A percentile compares a stretch with the other conserved stretches of the same genome.
Evolutionary conservation across 371 early-diverging fungal genomes (phyloP).

Genomic region (Mortierella sp.): DNA sequence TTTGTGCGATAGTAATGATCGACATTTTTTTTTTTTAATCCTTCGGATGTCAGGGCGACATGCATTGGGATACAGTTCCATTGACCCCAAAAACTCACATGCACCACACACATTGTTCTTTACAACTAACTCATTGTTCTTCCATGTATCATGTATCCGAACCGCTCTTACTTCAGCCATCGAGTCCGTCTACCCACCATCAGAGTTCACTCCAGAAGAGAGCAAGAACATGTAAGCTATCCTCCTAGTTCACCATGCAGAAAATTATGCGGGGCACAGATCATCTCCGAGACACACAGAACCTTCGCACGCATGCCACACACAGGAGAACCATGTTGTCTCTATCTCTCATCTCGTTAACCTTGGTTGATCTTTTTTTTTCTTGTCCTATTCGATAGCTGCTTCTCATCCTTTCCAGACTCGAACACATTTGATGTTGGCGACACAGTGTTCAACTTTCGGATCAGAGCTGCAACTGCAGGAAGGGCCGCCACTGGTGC

Average conservation of each 20-base stretch:
- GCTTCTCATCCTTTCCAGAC: slow-evolving; percentile 97
- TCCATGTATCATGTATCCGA: too few species aligned
- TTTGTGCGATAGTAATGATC: too few species aligned
- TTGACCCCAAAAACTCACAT: too few species aligned
- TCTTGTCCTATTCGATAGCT: slow-evolving; percentile 55
- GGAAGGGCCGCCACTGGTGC: slow-evolving; percentile 70
- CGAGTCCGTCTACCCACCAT: slow-evolving; percentile 86
- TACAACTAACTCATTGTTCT: neutral
- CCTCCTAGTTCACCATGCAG: neutral
- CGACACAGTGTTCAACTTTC: slow-evolving; percentile 90
- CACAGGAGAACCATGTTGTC: too few species aligned
- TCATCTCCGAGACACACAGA: slow-evolving; percentile 3
- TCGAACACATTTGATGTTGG: slow-evolving; percentile 92
- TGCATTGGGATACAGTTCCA: too few species aligned
- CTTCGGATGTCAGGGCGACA: too few species aligned
- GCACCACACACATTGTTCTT: too few species aligned
- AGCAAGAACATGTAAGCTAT: slow-evolving; percentile 80
- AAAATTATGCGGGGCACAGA: slow-evolving; percentile 14
- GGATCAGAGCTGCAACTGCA: slow-evolving; percentile 76
- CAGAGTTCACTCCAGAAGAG: slow-evolving; percentile 78
- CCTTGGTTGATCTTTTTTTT: neutral
- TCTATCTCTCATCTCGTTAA: too few species aligned
- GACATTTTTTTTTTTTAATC: too few species aligned
- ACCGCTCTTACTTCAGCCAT: too few species aligned
- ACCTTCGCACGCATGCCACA: neutral